Conservation (phyloP, 1,139 yeast genomes). For the Lizanozyma gosingica region DNA sequence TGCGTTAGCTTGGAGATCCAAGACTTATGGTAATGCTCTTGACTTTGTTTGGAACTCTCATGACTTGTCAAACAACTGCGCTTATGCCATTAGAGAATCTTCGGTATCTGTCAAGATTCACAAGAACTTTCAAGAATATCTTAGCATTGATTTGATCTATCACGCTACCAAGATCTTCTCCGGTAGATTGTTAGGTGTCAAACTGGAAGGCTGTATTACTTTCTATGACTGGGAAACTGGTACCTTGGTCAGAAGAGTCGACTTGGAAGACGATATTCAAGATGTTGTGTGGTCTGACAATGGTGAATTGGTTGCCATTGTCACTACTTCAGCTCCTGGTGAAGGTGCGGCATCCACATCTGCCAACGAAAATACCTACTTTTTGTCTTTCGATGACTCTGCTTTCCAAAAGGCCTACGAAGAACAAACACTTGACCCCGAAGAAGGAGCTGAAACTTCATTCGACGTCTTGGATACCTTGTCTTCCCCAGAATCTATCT, state of each 20-base stretch:
- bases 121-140: constrained; percentile 78
- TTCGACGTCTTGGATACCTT: constrained; percentile 81
- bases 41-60: constrained; percentile 91
- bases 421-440: constrained; percentile 53
- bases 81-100: constrained; percentile 76
- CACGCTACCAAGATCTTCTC: constrained; percentile 77
- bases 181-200: constrained; percentile 79
- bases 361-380: constrained; percentile 60
- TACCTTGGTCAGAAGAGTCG: constrained; percentile 71
- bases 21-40: constrained; percentile 80
- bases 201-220: constrained; percentile 71
- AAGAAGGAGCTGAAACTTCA: constrained; percentile 81
- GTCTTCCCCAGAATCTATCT: constrained; percentile 58
- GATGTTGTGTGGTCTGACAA: constrained; percentile 90
- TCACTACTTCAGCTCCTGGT: constrained; percentile 38
- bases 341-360: constrained; percentile 12
- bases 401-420: constrained; percentile 56
- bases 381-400: constrained; percentile 64
- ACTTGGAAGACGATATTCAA: constrained; percentile 60
- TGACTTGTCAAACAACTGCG: constrained; percentile 58
- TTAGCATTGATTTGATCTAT: constrained; percentile 57
- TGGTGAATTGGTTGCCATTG: constrained; percentile 78
- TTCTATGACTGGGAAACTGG: constrained; percentile 95
- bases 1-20: constrained; percentile 96
- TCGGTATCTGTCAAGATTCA: constrained; percentile 57